Conservation (phyloP, 78 protist species). For the Diacronema lutheri region DNA sequence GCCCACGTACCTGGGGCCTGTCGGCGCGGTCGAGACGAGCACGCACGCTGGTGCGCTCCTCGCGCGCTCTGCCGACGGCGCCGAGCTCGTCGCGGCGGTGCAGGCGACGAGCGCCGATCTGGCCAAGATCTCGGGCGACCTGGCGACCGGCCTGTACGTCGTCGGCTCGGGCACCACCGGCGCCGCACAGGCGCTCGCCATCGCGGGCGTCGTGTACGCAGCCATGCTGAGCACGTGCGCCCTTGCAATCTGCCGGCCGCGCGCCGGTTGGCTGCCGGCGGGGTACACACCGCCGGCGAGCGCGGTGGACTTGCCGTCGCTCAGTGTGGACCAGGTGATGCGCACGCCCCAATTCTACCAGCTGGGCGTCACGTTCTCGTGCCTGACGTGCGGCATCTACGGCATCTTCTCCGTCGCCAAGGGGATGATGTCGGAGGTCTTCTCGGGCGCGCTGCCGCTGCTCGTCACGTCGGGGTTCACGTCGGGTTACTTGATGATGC, state of each 20-base stretch:
- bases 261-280: too few relatives aligned
- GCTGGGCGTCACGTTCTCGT: not conserved
- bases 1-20: not conserved
- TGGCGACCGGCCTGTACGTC: not conserved
- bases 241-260: too few relatives aligned
- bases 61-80: not conserved
- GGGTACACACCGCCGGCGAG: too few relatives aligned
- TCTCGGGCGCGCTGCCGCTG: not conserved
- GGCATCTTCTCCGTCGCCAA: not conserved
- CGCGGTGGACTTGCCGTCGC: too few relatives aligned
- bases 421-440: not conserved
- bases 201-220: too few relatives aligned
- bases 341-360: conserved; percentile 7
- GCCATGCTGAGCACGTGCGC: too few relatives aligned
- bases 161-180: not conserved
- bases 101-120: not conserved
- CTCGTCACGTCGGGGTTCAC: not conserved
- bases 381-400: not conserved
- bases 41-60: not conserved
- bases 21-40: not conserved
- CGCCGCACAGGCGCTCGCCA: too few relatives aligned
- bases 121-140: not conserved
- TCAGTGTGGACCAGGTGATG: not conserved
- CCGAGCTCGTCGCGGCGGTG: not conserved
- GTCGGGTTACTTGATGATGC: not conserved